Percentiles rank a stretch among this genome's conserved stretches.
These are phyloP conservation scores for Colletotrichum navitas DNA, from an alignment of 2,329 filamentous ascomycete genomes.

Conservation along the genomic window DNA sequence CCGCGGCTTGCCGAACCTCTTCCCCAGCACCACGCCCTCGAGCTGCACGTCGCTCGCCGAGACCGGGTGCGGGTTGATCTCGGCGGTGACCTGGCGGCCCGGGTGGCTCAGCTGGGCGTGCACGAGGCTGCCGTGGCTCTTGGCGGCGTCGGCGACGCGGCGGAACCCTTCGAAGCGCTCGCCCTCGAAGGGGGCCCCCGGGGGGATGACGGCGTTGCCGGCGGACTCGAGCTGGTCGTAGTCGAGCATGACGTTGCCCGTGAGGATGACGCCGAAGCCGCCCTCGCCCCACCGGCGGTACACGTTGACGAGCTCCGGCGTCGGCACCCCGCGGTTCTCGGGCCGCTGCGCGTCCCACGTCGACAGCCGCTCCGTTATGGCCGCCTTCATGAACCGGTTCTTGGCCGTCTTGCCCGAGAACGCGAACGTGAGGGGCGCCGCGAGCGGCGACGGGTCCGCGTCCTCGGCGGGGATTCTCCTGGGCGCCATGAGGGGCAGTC, in stretches of 20 bases:
- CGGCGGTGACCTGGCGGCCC: conserved; percentile 63
- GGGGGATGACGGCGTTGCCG: conserved; percentile 69
- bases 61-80: conserved; percentile 53
- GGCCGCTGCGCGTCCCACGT: conserved; percentile 69
- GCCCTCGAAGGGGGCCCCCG: conserved; percentile 62
- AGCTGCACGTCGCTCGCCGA: conserved; percentile 57
- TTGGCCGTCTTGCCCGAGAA: conserved; percentile 68
- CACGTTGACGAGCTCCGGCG: conserved; percentile 60
- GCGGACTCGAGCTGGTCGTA: conserved; percentile 67
- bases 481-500: conserved; percentile 13
- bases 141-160: conserved; percentile 59
- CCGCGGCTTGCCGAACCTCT: conserved; percentile 65
- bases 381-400: conserved; percentile 75
- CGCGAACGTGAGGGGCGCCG: conserved; percentile 60
- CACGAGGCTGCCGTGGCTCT: conserved; percentile 67
- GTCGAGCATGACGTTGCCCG: conserved; percentile 72
- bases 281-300: conserved; percentile 71
- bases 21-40: conserved; percentile 56
- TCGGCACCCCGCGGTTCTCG: conserved; percentile 61
- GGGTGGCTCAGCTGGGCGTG: conserved; percentile 73
- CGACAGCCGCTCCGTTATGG: conserved; percentile 75
- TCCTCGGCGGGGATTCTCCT: conserved; percentile 24
- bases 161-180: conserved; percentile 70
- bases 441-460: conserved; percentile 49
- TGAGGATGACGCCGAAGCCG: conserved; percentile 64